Evolutionary conservation across 2,329 filamentous ascomycete genomes (phyloP).

Genomic region (Beauveria caledonica): DNA sequence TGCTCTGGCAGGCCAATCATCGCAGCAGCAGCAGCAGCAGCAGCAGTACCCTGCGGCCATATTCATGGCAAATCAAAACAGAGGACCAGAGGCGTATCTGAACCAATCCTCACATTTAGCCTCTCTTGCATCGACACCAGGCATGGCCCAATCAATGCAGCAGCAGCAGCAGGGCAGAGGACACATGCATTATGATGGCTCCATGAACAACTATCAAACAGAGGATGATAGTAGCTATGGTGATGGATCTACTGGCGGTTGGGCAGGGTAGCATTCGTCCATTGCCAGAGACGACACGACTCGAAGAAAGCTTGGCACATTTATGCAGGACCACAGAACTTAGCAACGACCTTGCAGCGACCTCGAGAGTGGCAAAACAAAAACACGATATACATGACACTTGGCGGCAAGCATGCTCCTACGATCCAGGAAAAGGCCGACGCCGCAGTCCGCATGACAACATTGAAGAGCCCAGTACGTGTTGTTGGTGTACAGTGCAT

Average conservation of each 20-base stretch:
- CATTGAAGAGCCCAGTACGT: too few relatives aligned
- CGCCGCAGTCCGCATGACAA: neutral
- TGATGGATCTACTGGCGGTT: conserved; percentile 4
- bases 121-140: neutral
- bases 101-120: neutral
- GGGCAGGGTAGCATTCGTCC: neutral
- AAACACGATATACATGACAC: neutral
- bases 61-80: neutral
- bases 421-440: neutral
- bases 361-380: too few relatives aligned
- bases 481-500: neutral
- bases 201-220: neutral
- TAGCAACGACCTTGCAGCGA: neutral
- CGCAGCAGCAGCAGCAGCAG: conserved; percentile 2
- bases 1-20: neutral
- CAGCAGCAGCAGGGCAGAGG: neutral
- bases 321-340: neutral
- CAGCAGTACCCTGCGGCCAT: neutral
- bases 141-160: neutral
- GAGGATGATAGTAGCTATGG: neutral
- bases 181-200: neutral
- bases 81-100: neutral
- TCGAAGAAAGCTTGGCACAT: too few relatives aligned
- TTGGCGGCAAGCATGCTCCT: neutral
- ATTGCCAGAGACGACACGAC: neutral